Percentiles rank a stretch among this genome's conserved stretches.
phyloP scores from a whole-genome alignment of 345 rosid genomes.

The Eucalyptus marginata region DNA sequence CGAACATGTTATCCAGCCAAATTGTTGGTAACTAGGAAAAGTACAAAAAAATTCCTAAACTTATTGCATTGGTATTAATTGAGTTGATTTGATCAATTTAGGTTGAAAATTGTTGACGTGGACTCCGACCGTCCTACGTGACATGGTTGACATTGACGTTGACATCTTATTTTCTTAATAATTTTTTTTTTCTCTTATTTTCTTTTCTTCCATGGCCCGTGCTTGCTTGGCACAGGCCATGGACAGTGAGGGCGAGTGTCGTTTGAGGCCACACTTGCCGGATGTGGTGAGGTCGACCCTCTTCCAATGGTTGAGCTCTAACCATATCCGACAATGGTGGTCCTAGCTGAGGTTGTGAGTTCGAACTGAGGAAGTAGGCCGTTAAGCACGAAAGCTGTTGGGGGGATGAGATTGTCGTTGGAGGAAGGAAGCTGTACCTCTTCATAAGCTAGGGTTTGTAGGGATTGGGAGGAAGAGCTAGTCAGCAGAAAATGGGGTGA shows the following conservation, averaged over 20 bases:
- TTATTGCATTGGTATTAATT: too few species aligned
- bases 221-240: not conserved
- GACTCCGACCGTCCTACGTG: rapidly evolving
- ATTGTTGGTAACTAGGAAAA: not conserved
- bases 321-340: not conserved
- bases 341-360: not conserved
- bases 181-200: not conserved
- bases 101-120: too few species aligned
- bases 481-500: too few species aligned
- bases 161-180: too few species aligned
- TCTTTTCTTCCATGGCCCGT: not conserved
- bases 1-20: not conserved
- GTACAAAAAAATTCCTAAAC: not conserved
- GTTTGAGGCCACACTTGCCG: too few species aligned
- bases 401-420: not conserved
- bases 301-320: too few species aligned
- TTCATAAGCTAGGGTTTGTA: not conserved
- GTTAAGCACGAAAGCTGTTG: not conserved
- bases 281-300: too few species aligned
- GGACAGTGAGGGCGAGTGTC: not conserved
- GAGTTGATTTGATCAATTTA: not conserved
- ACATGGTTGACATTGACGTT: too few species aligned
- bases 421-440: not conserved
- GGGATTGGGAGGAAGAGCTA: too few species aligned
- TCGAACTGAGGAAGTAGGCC: not conserved